Evolutionary conservation across 176 grass and related monocot species (phyloP), one percentile per base, ranked within the genome.

Genomic region (Areca catechu): DNA sequence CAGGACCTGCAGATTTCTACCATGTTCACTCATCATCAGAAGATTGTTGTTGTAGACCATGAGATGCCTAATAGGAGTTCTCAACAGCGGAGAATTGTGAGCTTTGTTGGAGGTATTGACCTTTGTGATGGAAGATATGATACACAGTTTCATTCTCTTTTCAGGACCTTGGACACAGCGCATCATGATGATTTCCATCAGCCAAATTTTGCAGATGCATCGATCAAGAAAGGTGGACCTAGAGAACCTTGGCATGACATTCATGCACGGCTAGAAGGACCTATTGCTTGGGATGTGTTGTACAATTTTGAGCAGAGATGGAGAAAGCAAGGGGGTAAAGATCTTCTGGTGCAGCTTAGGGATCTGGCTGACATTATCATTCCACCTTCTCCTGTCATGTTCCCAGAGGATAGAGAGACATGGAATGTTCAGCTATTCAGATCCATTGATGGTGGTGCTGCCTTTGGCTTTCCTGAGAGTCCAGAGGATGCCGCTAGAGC

Each of bases 281-380:
- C 86, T 0, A 71, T 82, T 0, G 92, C 92, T 0, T 97, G 92
- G 92, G 92, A 91, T 10, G 78, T 88, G 24, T 75, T 97, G 7
- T 88, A 76, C 80, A 97, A 97, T 61, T 97, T 97, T 34, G 83
- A 97, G 54, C 92, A 97, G 71, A 47, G 92, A 19, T 91, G 92
- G 92, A 74, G 75, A 58, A 97, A 79, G 65, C 92, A 97, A 61
- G 86, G 91, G 0, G 77, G 43, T 29, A 73, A 48, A 7, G 75
- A 90, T 22, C 57, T 82, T 59, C 86, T 88, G 1, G 49, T 87
- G 2, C 29, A 87, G 56, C 74, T 89, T 49, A 80, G 63, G 70
- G 71, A 82, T 52, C 43, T 87, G 60, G 79, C 23, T 1, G 72
- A 84, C 60, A 69, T 60, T 0, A 82, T 96, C 55, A 87, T 96